These are phyloP conservation scores for Paragyromitra xinjiangensis DNA, from an alignment of 495 filamentous ascomycete genomes.

Conservation along the genomic window DNA sequence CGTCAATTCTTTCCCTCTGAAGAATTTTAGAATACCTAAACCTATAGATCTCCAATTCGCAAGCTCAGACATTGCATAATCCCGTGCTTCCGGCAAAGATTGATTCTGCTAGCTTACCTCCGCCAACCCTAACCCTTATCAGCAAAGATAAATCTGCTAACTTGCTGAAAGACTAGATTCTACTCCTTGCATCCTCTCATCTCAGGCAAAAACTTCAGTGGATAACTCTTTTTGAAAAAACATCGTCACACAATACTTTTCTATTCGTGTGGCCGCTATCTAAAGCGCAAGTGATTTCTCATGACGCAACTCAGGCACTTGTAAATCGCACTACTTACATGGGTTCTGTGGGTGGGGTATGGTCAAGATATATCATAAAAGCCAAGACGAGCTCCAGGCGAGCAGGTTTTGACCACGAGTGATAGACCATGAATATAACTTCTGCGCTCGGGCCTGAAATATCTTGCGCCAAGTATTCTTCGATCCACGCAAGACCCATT, in stretches of 20 bases:
- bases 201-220: neutral
- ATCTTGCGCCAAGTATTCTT: neutral
- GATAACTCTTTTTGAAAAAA: neutral
- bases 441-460: neutral
- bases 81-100: constrained; percentile 5
- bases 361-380: neutral
- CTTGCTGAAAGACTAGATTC: neutral
- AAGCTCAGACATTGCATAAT: constrained; percentile 40
- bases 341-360: neutral
- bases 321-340: no score
- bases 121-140: constrained; percentile 34
- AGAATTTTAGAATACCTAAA: neutral
- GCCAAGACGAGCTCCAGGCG: neutral
- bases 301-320: neutral
- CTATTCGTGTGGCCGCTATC: neutral
- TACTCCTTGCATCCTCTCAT: neutral
- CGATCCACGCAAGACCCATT: no score
- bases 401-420: neutral
- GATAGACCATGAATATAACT: neutral
- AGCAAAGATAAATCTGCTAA: neutral
- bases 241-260: neutral
- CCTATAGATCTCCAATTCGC: constrained; percentile 10
- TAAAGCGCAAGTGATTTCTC: neutral
- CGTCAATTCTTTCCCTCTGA: constrained; percentile 18
- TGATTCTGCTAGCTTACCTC: neutral